These are phyloP conservation scores for Candida caryicola DNA, from an alignment of 805 yeast genomes.

Conservation along the genomic window DNA sequence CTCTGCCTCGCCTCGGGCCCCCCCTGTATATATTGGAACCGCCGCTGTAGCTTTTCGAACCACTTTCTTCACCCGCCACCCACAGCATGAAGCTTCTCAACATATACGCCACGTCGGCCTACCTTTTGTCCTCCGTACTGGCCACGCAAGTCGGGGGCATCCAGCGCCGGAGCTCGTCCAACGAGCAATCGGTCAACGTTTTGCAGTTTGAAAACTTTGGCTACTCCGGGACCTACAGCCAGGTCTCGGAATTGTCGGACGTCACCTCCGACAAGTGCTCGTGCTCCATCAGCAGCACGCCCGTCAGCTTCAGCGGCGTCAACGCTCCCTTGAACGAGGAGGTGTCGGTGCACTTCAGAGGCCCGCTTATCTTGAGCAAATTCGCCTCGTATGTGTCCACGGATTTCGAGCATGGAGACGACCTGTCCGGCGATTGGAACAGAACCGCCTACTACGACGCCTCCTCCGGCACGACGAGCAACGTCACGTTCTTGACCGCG, in stretches of 20 bases:
- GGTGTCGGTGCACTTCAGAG: conserved; percentile 75
- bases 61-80: neutral
- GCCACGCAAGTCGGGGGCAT: neutral
- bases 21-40: too few relatives aligned
- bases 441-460: conserved; percentile 62
- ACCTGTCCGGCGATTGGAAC: conserved; percentile 48
- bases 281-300: conserved; percentile 39
- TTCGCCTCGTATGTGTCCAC: conserved; percentile 61
- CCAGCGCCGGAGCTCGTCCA: neutral
- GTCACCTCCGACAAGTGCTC: conserved; percentile 44
- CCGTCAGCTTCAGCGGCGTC: conserved; percentile 49
- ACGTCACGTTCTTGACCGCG: conserved; percentile 64
- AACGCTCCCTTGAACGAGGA: conserved; percentile 68
- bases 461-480: conserved; percentile 45
- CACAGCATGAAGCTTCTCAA: neutral
- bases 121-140: neutral
- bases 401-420: conserved; percentile 32
- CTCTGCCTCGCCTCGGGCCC: neutral
- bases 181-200: conserved; percentile 19
- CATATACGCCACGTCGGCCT: neutral
- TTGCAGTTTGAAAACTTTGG: conserved; percentile 56
- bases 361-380: conserved; percentile 59
- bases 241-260: conserved; percentile 45
- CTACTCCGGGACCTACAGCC: conserved; percentile 48
- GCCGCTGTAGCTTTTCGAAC: too few relatives aligned